Conservation (phyloP, 1,284 basidiomycete species). For the Coniferiporia sulphurascens region DNA sequence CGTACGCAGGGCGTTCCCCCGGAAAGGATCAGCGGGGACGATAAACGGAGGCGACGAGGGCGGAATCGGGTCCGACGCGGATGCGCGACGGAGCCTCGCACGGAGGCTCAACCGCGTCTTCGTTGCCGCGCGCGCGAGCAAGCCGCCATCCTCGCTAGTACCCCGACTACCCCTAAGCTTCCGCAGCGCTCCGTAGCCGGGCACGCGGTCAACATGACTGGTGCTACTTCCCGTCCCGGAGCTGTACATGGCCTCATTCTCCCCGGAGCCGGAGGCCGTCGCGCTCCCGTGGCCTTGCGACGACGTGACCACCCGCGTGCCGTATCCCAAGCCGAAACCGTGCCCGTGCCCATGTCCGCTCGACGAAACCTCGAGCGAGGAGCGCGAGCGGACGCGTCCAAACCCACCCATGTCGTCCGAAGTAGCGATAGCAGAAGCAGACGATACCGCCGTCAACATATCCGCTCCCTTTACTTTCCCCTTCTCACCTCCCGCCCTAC, state of each 20-base stretch:
- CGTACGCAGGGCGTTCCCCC: background rate
- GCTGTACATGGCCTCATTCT: background rate
- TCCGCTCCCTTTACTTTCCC: slow-evolving; percentile 2
- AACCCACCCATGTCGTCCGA: background rate
- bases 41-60: background rate
- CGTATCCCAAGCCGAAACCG: background rate
- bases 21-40: background rate
- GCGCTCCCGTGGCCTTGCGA: slow-evolving; percentile 16
- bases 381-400: slow-evolving; percentile 6
- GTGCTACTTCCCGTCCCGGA: slow-evolving; percentile 2
- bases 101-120: background rate
- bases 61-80: background rate
- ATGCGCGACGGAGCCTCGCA: background rate
- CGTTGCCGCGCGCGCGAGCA: slow-evolving; percentile 6
- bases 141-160: slow-evolving; percentile 1
- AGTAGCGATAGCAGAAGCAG: background rate
- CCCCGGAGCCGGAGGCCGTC: slow-evolving; percentile 11
- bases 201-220: background rate
- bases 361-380: slow-evolving; percentile 10
- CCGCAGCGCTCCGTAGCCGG: background rate
- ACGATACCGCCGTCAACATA: background rate
- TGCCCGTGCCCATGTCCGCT: slow-evolving; percentile 8
- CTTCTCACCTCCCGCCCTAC: slow-evolving; percentile 9
- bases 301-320: slow-evolving; percentile 1
- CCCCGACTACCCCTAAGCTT: background rate